Evolutionary conservation across 2,329 filamentous ascomycete species (phyloP).

Genomic region (Calonectria naviculata): DNA sequence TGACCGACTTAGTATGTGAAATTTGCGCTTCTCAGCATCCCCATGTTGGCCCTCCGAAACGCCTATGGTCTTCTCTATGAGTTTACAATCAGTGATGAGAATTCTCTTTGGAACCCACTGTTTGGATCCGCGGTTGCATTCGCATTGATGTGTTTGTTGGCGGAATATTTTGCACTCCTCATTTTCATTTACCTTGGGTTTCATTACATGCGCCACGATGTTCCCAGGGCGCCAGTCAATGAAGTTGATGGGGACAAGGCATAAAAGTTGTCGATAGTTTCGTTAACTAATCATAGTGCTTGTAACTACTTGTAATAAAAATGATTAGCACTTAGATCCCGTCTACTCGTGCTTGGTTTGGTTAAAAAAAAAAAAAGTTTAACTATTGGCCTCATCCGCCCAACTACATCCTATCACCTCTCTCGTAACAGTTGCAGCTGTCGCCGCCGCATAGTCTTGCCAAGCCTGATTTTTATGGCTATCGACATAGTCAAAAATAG

Average conservation of each 20-base stretch:
- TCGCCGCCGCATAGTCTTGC: too few species aligned
- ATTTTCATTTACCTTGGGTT: conserved; percentile 7
- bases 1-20: background rate
- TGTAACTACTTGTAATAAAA: too few species aligned
- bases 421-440: too few species aligned
- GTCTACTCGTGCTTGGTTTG: too few species aligned
- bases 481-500: too few species aligned
- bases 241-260: background rate
- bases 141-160: conserved; percentile 4
- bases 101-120: conserved; percentile 6
- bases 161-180: background rate
- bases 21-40: background rate
- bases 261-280: too few species aligned
- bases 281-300: too few species aligned
- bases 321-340: too few species aligned
- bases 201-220: background rate
- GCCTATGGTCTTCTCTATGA: conserved; percentile 8
- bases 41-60: background rate
- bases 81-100: background rate
- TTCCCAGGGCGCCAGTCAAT: background rate
- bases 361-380: too few species aligned
- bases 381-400: too few species aligned
- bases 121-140: conserved; percentile 2
- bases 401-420: too few species aligned
- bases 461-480: too few species aligned